Percentiles rank a stretch among this genome's conserved stretches.
Evolutionary conservation across 2,329 filamentous ascomycete genomes (phyloP).

Genomic region (Chaetothyriales sp.): DNA sequence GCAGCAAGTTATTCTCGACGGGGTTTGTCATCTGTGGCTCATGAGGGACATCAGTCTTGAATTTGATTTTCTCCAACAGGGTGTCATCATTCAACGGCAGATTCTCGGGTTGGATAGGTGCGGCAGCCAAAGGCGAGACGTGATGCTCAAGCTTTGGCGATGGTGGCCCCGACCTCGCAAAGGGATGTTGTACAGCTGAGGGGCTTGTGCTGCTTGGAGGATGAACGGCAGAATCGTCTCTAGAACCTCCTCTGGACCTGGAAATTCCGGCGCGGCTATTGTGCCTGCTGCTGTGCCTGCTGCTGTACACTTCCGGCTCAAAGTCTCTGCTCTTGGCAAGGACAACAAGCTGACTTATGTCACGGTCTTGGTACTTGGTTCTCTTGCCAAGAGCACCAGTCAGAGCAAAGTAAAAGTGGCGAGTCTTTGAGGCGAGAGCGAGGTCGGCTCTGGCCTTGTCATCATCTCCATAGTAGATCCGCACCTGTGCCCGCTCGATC

Average conservation of each 20-base stretch:
- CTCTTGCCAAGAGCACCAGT: slow-evolving; percentile 69
- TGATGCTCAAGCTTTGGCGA: slow-evolving; percentile 6
- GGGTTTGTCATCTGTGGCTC: slow-evolving; percentile 19
- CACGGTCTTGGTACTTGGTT: slow-evolving; percentile 29
- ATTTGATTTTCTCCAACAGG: slow-evolving; percentile 72
- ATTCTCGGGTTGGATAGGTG: slow-evolving; percentile 43
- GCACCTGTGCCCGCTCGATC: slow-evolving; percentile 66
- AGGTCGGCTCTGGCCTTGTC: slow-evolving; percentile 58
- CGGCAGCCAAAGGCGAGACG: slow-evolving; percentile 1
- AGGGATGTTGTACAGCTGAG: too few relatives aligned
- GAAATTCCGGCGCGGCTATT: slow-evolving; percentile 5
- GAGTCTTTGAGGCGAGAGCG: slow-evolving; percentile 47
- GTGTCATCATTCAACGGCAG: slow-evolving; percentile 84
- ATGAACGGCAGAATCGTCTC: slow-evolving; percentile 4
- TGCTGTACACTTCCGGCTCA: slow-evolving; percentile 11
- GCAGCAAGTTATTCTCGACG: slow-evolving; percentile 38
- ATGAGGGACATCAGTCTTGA: slow-evolving; percentile 40
- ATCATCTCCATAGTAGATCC: slow-evolving; percentile 72
- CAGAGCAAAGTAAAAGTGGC: slow-evolving; percentile 64
- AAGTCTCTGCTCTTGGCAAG: slow-evolving; percentile 57
- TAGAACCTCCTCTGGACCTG: slow-evolving; percentile 8
- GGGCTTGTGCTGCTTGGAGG: not conserved
- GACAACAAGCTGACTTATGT: slow-evolving; percentile 73
- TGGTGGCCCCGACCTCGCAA: not conserved
- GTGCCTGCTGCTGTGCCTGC: slow-evolving; percentile 2